Base-by-base conservation (phyloP, 2,329 filamentous ascomycete species). In the Hymenotorrendiella dingleyae region DNA sequence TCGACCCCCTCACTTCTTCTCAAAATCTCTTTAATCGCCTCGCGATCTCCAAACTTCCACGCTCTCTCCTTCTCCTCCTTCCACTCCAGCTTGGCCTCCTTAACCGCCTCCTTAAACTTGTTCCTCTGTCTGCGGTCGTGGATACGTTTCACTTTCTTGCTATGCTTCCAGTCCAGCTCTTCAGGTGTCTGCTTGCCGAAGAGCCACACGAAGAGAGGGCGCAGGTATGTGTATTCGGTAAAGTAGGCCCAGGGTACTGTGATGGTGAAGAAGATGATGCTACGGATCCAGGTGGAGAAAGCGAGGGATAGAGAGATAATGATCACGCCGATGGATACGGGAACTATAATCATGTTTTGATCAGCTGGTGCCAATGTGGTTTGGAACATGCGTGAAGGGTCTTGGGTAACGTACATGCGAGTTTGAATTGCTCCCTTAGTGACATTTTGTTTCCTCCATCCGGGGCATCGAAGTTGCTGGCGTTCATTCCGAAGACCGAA, bases 401-500 rank as follows among this genome's bases (percentile, higher is more conserved):
- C 12, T n/a, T n/a, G 21, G 11, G 21, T 22, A 12, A 36, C 42
- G 22, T 45, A 45, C 46, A 48, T 2, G 40, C 22, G 1, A 45
- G 19, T 28, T 36, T 42, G 30, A 45, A 48, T 40, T 48, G 39
- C 5, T 48, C 27, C 19, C 23, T 23, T 20, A 48, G 12, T 8
- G 39, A 36, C 42, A 48, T 45, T 8, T 14, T 40, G 16, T 42
- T 47, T 8, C 41, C 40, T 1, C 48, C 45, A 6, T 30, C 20
- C 7, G 42, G 36, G 19, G 40, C 21, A 27, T 40, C 21, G 14
- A 48, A 44, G 7, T 48, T 40, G 3, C 23, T 46, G 3, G 48
- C 28, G 19, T 52, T 52, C 49, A 52, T 52, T 7, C 49, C 49
- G 19, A 52, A 49, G 0, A 49, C 44, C 10, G 46, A 49, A 16